phyloP scores from a whole-genome alignment of 441 rosid genomes.

The Mallotus japonicus region DNA sequence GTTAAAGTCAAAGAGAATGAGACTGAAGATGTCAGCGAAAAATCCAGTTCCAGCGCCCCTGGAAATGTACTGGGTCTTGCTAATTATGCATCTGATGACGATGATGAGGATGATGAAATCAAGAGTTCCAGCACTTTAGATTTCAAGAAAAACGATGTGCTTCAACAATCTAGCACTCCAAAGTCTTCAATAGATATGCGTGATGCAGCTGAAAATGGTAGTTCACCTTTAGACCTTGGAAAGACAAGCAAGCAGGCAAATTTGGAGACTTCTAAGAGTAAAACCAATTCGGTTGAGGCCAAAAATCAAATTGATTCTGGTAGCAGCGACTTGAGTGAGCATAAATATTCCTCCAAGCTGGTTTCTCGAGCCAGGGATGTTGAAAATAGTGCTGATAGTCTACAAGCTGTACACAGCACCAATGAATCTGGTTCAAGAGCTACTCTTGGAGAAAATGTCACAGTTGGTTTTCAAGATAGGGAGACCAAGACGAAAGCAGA shows the following conservation, averaged over 20 bases:
- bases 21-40: constrained; percentile 43
- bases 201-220: constrained; percentile 41
- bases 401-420: constrained; percentile 26
- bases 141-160: constrained; percentile 30
- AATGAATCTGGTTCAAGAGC: constrained; percentile 33
- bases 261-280: constrained; percentile 28
- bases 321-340: constrained; percentile 25
- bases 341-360: constrained; percentile 30
- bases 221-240: constrained; percentile 34
- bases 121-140: constrained; percentile 38
- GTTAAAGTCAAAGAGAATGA: constrained; percentile 38
- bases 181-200: constrained; percentile 31
- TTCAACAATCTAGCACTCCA: constrained; percentile 36
- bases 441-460: constrained; percentile 29
- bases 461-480: constrained; percentile 39
- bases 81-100: constrained; percentile 88
- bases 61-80: constrained; percentile 89
- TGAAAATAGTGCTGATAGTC: constrained; percentile 30
- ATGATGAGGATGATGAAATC: constrained; percentile 60
- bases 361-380: constrained; percentile 29
- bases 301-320: constrained; percentile 18
- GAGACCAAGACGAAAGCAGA: constrained; percentile 37
- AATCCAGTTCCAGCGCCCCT: constrained; percentile 52
- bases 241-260: constrained; percentile 25
- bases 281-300: constrained; percentile 22